phyloP scores from a whole-genome alignment of 2,329 filamentous ascomycete genomes.

The Fusarium sp. region DNA sequence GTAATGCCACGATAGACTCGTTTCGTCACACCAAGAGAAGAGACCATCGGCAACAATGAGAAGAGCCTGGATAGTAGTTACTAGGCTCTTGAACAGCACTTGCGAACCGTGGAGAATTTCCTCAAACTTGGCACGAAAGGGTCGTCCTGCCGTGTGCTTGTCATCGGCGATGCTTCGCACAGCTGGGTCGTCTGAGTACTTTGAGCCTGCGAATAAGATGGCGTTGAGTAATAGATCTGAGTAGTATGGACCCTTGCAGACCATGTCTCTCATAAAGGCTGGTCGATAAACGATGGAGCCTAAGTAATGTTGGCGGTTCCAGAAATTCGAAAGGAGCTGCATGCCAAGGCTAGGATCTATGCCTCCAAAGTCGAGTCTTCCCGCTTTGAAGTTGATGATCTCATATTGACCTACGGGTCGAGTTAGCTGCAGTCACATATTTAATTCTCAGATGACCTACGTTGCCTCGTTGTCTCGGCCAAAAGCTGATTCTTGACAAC shows the following conservation, averaged over 20 bases:
- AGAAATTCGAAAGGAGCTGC: constrained; percentile 63
- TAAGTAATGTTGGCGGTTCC: constrained; percentile 65
- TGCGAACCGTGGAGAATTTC: not conserved
- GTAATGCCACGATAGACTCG: constrained; percentile 22
- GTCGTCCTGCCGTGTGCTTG: not conserved
- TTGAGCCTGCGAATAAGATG: constrained; percentile 56
- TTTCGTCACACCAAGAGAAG: constrained; percentile 17
- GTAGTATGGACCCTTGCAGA: constrained; percentile 66
- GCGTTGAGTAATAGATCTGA: constrained; percentile 68
- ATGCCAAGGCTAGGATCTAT: constrained; percentile 60
- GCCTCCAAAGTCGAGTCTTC: constrained; percentile 1
- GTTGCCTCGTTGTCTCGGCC: constrained; percentile 29
- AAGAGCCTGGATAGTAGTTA: constrained; percentile 17
- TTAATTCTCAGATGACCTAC: not conserved
- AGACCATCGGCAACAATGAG: not conserved
- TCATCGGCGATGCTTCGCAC: not conserved
- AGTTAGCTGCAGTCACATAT: constrained; percentile 22
- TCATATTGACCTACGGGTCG: not conserved
- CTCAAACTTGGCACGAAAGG: constrained; percentile 16
- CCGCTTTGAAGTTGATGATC: constrained; percentile 1
- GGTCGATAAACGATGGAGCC: constrained; percentile 61
- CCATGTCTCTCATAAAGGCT: constrained; percentile 66
- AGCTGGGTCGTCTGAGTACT: not conserved
- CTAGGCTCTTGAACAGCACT: constrained; percentile 1
- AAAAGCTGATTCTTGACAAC: constrained; percentile 25